phyloP scores from a whole-genome alignment of 441 rosid species.

The Pelargonium citronellum region DNA sequence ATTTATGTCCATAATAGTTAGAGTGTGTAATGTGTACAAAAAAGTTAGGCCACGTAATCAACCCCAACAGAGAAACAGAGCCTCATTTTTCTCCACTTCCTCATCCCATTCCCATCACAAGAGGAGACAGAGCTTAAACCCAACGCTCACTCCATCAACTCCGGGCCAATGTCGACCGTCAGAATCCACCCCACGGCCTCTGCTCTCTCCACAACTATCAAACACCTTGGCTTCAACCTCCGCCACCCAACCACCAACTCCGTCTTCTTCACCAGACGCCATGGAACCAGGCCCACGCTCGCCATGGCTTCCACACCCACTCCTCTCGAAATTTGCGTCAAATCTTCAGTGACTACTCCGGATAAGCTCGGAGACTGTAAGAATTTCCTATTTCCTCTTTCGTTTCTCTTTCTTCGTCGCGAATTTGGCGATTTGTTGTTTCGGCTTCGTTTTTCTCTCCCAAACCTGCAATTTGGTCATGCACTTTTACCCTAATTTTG shows the following conservation, averaged over 20 bases:
- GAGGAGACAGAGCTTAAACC: no score
- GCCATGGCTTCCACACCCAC: neutral
- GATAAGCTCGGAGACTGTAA: slow-evolving; percentile 3
- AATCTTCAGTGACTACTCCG: neutral
- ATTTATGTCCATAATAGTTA: no score
- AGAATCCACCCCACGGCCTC: neutral
- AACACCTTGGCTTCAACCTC: neutral
- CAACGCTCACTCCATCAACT: neutral
- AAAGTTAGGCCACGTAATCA: no score
- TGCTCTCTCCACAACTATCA: neutral
- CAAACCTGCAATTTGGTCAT: neutral
- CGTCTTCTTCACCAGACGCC: neutral
- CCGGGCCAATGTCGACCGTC: neutral
- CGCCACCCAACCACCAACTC: neutral
- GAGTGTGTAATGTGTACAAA: no score
- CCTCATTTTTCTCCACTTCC: no score
- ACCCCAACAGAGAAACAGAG: no score
- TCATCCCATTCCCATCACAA: no score
- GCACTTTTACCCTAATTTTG: neutral
- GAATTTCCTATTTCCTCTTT: neutral
- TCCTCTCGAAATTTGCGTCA: slow-evolving; percentile 1
- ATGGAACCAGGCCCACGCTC: neutral
- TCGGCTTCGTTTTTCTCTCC: neutral
- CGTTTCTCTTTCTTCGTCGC: neutral
- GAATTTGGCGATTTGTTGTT: neutral